Evolutionary conservation across 1,139 yeast genomes (phyloP).

Genomic region (Yamadazyma pseudoaaseri): DNA sequence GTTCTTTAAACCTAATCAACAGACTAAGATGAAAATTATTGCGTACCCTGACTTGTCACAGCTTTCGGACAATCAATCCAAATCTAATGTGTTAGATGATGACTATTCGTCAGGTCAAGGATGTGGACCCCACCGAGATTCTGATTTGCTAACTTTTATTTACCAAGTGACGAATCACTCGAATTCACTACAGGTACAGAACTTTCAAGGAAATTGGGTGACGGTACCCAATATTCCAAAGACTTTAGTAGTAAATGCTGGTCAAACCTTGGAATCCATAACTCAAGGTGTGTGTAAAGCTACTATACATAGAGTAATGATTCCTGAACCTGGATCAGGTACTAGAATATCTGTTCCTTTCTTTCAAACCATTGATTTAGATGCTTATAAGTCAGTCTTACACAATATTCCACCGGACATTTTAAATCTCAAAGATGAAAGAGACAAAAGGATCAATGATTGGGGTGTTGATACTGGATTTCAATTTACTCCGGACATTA

Average conservation of each 20-base stretch:
- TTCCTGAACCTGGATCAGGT: conserved; percentile 53
- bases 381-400: conserved; percentile 35
- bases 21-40: conserved; percentile 53
- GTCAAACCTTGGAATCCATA: conserved; percentile 54
- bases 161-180: conserved; percentile 53
- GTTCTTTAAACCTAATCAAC: conserved; percentile 52
- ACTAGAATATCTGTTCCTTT: conserved; percentile 55
- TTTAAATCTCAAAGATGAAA: conserved; percentile 26
- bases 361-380: conserved; percentile 53
- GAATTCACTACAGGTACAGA: conserved; percentile 59
- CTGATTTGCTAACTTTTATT: conserved; percentile 62
- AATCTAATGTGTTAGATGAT: conserved; percentile 35
- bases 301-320: conserved; percentile 64
- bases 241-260: conserved; percentile 52
- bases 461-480: conserved; percentile 51
- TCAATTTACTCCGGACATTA: conserved; percentile 46
- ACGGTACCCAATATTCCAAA: conserved; percentile 44
- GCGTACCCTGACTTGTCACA: conserved; percentile 47
- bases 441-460: conserved; percentile 38
- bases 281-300: conserved; percentile 58
- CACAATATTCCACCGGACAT: conserved; percentile 34
- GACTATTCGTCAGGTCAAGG: conserved; percentile 55
- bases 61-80: conserved; percentile 17
- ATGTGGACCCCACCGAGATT: conserved; percentile 71
- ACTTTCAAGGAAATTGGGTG: conserved; percentile 63